These are phyloP conservation scores for Fusarium sp. DNA, from an alignment of 2,329 filamentous ascomycete genomes.

Conservation along the genomic window DNA sequence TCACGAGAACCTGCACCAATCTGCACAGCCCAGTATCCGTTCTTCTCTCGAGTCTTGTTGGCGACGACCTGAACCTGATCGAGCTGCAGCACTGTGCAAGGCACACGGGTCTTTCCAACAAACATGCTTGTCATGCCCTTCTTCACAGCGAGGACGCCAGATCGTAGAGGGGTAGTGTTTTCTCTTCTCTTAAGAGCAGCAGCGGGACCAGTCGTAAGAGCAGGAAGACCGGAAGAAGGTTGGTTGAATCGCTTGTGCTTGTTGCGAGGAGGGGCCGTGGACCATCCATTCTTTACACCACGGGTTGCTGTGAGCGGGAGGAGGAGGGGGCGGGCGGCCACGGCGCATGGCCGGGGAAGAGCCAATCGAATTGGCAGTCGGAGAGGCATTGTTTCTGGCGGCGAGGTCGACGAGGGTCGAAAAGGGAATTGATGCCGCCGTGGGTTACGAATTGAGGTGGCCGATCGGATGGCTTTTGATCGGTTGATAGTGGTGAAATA, in stretches of 20 bases:
- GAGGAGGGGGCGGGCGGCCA: constrained; percentile 53
- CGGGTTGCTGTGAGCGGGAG: constrained; percentile 60
- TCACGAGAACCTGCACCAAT: constrained; percentile 82
- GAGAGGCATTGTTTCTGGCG: constrained; percentile 56
- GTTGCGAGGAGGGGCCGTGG: constrained; percentile 62
- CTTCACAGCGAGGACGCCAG: constrained; percentile 87
- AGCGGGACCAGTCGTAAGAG: constrained; percentile 67
- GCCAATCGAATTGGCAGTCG: constrained; percentile 60
- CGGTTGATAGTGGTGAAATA: constrained; percentile 39
- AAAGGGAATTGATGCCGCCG: constrained; percentile 29
- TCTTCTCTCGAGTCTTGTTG: constrained; percentile 80
- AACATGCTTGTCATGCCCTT: constrained; percentile 96
- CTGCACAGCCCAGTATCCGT: constrained; percentile 96
- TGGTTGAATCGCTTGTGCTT: constrained; percentile 73
- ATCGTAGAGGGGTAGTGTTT: constrained; percentile 72
- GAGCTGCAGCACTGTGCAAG: constrained; percentile 93
- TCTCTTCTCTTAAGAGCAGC: constrained; percentile 70
- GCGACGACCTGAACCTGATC: constrained; percentile 91
- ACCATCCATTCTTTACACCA: constrained; percentile 71
- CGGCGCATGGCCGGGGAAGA: constrained; percentile 53
- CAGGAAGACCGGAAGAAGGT: constrained; percentile 65
- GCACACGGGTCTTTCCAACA: constrained; percentile 79
- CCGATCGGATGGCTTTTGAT: constrained; percentile 14
- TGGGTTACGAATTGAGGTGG: constrained; percentile 17
- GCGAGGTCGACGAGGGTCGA: constrained; percentile 24